Conservation (phyloP, 768 basidiomycete genomes). For the Auriculariales sp. region DNA sequence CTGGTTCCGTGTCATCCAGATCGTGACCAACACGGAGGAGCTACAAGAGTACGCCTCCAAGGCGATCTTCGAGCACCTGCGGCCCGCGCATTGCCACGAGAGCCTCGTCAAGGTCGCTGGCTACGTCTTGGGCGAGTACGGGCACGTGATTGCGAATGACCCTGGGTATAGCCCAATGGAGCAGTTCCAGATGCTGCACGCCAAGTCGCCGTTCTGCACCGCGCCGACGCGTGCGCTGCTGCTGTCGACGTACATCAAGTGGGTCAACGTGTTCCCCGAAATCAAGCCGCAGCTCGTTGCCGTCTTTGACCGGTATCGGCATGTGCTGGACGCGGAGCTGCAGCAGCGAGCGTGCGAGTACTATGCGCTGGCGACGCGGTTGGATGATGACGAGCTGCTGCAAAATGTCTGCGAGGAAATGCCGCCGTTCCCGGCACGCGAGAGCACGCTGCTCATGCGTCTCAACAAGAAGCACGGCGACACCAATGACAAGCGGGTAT, state of each 20-base stretch:
- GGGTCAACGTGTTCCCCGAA: constrained; percentile 99
- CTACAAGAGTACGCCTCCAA: constrained; percentile 91
- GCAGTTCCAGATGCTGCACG: constrained; percentile 84
- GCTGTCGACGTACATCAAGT: constrained; percentile 96
- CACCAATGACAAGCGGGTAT: constrained; percentile 89
- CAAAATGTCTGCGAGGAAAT: constrained; percentile 97
- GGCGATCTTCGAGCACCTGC: constrained; percentile 81
- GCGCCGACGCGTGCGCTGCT: constrained; percentile 85
- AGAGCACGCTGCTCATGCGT: constrained; percentile 75
- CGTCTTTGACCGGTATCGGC: constrained; percentile 95
- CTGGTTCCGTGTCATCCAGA: constrained; percentile 98
- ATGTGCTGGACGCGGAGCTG: constrained; percentile 90
- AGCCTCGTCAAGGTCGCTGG: constrained; percentile 94
- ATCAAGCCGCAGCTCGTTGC: constrained; percentile 87
- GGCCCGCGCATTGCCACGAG: constrained; percentile 74
- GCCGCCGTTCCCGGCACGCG: constrained; percentile 94
- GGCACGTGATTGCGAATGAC: constrained; percentile 93
- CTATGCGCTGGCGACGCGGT: constrained; percentile 67
- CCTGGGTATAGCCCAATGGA: constrained; percentile 85
- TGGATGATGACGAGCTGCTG: constrained; percentile 84
- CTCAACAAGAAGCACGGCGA: constrained; percentile 83
- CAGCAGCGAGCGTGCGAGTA: constrained; percentile 99
- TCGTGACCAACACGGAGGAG: constrained; percentile 97
- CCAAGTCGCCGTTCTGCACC: constrained; percentile 88
- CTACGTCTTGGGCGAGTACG: constrained; percentile 96